Evolutionary conservation across 164 flowering plant genomes (phyloP), one percentile per base, ranked within the genome.

Genomic region (Annona squamosa): DNA sequence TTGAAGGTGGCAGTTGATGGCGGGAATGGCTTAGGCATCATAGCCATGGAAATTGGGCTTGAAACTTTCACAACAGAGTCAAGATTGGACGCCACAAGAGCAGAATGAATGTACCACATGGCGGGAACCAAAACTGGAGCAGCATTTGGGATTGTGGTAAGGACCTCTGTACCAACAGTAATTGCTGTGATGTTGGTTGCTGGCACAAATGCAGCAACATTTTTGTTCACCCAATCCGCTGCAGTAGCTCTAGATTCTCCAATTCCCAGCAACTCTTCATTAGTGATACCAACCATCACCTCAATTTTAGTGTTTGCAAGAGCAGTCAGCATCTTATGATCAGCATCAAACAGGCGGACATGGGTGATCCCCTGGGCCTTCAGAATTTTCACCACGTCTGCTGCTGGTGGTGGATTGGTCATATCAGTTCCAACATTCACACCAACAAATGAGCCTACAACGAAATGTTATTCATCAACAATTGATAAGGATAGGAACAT

Each of bases 1-100:
- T 91, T 89, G 57, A 91, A 91, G 81, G 86, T 87, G 65, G 93
- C 96, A 73, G 87, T 89, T 10, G 97, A 91, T 43, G 97, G 97
- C 2, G 97, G 97, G 80, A 91, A 91, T 0, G 97, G 79, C 68
- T 88, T 91, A 1, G 88, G 87, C 74, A 91, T 89, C 13, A 91
- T 78, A 7, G 86, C 77, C 26, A 88, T 77, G 4, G 97, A 72
- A 48, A 82, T 82, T 2, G 93, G 92, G 0, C 89, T 87, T 6
- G 93, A 89, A 64, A 89, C 87, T 77, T 91, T 88, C 71, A 91
- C 82, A 64, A 81, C 81, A 16, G 77, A 65, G 73, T 87, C 88
- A 2, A 91, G 87, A 77, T 91, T 89, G 42, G 92, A 85, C 5
- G 97, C 89, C 18, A 91, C 86, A 57, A 91, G 91, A 41, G 97